phyloP scores from a whole-genome alignment of 2,329 filamentous ascomycete species.

The Ophiosphaerella korrae region DNA sequence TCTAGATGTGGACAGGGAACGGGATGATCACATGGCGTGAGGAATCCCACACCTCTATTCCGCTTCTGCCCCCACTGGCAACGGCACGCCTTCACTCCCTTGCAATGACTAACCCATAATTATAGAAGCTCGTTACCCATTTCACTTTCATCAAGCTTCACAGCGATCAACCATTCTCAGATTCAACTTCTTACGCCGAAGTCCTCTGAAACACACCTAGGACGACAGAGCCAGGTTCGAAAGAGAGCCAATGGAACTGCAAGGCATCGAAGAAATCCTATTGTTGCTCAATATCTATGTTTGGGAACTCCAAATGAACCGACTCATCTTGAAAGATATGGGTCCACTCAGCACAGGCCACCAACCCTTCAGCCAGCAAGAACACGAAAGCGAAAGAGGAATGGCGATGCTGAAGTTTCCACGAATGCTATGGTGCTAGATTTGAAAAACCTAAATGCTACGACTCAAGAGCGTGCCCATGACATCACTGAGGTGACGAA shows the following conservation, averaged over 20 bases:
- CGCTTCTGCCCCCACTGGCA: conserved; percentile 1
- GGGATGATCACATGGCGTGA: conserved; percentile 27
- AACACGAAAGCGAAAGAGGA: conserved; percentile 18
- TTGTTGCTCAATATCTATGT: conserved; percentile 37
- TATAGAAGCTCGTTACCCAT: conserved; percentile 1
- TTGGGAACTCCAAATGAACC: conserved; percentile 24
- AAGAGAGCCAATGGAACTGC: background rate
- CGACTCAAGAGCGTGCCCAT: no score
- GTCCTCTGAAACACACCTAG: conserved; percentile 6
- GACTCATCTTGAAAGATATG: conserved; percentile 22
- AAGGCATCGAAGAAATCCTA: conserved; percentile 24
- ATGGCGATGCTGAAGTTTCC: background rate
- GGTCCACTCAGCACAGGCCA: conserved; percentile 7
- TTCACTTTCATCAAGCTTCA: conserved; percentile 24
- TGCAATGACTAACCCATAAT: conserved; percentile 5
- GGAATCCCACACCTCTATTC: conserved; percentile 21
- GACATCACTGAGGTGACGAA: no score
- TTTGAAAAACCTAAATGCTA: background rate
- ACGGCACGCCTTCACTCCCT: background rate
- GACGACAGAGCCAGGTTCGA: conserved; percentile 6
- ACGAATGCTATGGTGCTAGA: background rate
- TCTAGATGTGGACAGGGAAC: conserved; percentile 3
- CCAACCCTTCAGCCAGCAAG: conserved; percentile 2
- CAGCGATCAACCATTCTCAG: conserved; percentile 29
- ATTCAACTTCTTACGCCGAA: conserved; percentile 15